Conservation (phyloP, 768 basidiomycete genomes). For the Rhizopogon sp. region DNA sequence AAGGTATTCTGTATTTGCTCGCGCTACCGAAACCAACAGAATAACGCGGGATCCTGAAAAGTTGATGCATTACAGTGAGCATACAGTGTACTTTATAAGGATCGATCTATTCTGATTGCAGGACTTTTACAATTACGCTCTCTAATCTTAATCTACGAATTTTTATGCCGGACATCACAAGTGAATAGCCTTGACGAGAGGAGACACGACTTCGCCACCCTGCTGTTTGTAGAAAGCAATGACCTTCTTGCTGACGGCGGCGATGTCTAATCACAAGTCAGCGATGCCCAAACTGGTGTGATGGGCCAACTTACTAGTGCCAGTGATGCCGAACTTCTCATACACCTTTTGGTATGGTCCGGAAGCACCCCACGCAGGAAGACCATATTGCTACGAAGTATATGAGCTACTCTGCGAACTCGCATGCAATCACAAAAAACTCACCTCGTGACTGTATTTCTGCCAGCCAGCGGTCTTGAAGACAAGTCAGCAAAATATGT, state of each 20-base stretch:
- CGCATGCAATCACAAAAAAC: slow-evolving; percentile 3
- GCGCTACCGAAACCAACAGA: no score
- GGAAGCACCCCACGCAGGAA: slow-evolving; percentile 79
- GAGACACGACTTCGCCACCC: slow-evolving; percentile 67
- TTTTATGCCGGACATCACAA: slow-evolving; percentile 1
- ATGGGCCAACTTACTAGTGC: slow-evolving; percentile 48
- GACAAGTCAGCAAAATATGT: slow-evolving; percentile 1
- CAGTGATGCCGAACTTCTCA: slow-evolving; percentile 85
- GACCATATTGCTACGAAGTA: slow-evolving; percentile 58
- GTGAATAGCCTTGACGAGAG: slow-evolving; percentile 68
- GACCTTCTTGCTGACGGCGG: slow-evolving; percentile 79
- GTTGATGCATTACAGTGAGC: no score
- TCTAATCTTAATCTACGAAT: background rate
- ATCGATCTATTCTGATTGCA: no score
- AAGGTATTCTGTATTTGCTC: no score
- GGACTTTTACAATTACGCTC: no score
- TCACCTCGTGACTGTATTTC: slow-evolving; percentile 82
- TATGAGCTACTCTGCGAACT: slow-evolving; percentile 8
- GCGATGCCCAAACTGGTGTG: background rate
- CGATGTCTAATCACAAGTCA: slow-evolving; percentile 52
- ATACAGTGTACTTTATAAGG: no score
- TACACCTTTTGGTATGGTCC: slow-evolving; percentile 90
- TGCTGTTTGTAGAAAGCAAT: slow-evolving; percentile 81
- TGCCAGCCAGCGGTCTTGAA: slow-evolving; percentile 75
- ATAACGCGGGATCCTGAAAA: no score